Base-by-base conservation (phyloP, 306 rosid species). In the Pachyrhizus erosus region DNA sequence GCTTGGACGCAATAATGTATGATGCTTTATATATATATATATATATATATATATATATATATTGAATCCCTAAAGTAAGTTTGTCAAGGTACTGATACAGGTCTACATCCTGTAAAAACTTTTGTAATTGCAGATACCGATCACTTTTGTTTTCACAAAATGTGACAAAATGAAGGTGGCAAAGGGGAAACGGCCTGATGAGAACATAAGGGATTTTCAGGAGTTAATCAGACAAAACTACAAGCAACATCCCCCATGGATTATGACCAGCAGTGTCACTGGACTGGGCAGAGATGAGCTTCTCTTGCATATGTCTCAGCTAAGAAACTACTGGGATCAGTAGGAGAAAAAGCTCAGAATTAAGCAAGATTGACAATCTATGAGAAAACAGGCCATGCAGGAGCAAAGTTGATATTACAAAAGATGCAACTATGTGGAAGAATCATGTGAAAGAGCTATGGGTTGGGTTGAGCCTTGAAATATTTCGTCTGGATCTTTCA, bases 291-390 rank as follows among this genome's bases (percentile, higher is more conserved):
- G 98, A 69, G 98, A 95, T 80, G 98, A 93, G 52, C 90, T 91
- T 71, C 94, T 93, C 66, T 91, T 91, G 77, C 97, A 95, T 73
- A 87, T 91, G 88, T 95, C 94, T 46, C 98, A 95, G 86, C 88
- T 93, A 49, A 83, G 97, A 75, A 91, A 93, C 87, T 95, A 90
- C 85, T 95, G 98, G 98, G 94, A 95, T 87, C 98, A 95, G 75
- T 88, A 86, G 85, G 24, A 75, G 21, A 18, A 33, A 37, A 40
- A 33, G 3, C 73, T 40, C 34, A 48, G 65, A 55, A 21, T 14
- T 54, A 43, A n/a, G 73, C 71, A 61, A 77, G 49, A 34, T 23
- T 18, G 84, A 69, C 42, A 49, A 9, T 68, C 71, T 39, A 11
- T 31, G 5, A 42, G 37, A 81, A 64, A 54, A 68, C 48, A 39